These are phyloP conservation scores for Avena eriantha DNA, from an alignment of 176 grass and related monocot genomes.

Conservation along the genomic window DNA sequence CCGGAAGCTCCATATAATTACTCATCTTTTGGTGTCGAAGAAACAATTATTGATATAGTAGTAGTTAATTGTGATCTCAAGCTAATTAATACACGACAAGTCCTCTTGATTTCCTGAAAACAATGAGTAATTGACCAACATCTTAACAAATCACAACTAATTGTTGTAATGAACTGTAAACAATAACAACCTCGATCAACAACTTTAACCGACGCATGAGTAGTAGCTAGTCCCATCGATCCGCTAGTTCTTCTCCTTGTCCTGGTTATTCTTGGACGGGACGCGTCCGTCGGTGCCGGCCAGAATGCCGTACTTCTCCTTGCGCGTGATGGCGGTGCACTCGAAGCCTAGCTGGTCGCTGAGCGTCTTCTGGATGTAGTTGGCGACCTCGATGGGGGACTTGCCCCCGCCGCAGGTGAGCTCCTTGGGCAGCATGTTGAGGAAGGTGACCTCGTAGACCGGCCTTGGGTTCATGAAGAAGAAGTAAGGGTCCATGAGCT, in stretches of 20 bases:
- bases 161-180: conserved; percentile 37
- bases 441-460: conserved; percentile 93
- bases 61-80: conserved; percentile 34
- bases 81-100: conserved; percentile 11
- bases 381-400: conserved; percentile 93
- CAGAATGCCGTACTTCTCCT: conserved; percentile 93
- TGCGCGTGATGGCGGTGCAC: conserved; percentile 89
- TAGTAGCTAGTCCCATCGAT: background rate
- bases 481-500: conserved; percentile 92
- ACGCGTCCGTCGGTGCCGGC: conserved; percentile 84
- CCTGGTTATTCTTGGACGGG: conserved; percentile 67
- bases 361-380: conserved; percentile 89
- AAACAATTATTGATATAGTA: conserved; percentile 8
- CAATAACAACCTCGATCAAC: conserved; percentile 48
- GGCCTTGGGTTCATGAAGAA: conserved; percentile 98
- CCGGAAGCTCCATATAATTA: background rate
- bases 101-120: conserved; percentile 33
- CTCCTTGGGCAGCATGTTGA: conserved; percentile 79
- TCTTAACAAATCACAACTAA: conserved; percentile 43
- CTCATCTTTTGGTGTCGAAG: background rate
- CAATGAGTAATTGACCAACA: conserved; percentile 14
- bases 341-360: conserved; percentile 83
- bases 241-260: conserved; percentile 61
- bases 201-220: conserved; percentile 22
- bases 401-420: conserved; percentile 79